Base-by-base conservation (phyloP, 1,284 basidiomycete species). In the Agaricales sp. region DNA sequence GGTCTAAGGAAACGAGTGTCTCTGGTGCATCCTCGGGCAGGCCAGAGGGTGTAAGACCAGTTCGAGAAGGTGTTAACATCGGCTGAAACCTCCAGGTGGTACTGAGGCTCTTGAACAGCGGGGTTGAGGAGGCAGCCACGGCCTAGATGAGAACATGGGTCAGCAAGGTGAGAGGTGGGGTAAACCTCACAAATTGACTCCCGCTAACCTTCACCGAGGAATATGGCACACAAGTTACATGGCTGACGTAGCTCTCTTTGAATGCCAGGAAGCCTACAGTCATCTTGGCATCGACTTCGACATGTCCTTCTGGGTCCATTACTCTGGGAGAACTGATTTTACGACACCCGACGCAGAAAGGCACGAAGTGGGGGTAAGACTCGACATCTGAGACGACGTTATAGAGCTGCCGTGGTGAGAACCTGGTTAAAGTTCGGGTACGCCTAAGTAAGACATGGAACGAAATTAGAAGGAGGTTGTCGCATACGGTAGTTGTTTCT, bases 231-330 rank as follows among this genome's bases (percentile, higher is more conserved):
- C 91, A 90, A 4, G 80, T 83, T 39, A 98, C 94, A 45, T 74
- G 73, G 61, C 91, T 94, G 43, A 87, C 74, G 65, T 97, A 99
- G 61, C 80, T 83, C 67, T 98, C 95, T 54, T 78, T 75, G 59
- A 97, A 85, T 3, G 82, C 75, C 54, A 93, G 78, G 63, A 97
- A 98, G 0, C 92, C 92, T 20, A 96, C 87, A 0, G 81, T 82
- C 51, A 98, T 70, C 61, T 97, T 91, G 6, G 88, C 93, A 38
- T 92, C 78, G 68, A 93, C 80, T 41, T 74, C 59, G 50, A 70
- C 74, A 18, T 60, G 63, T 53, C 69, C 61, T 48, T 69, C 65
- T 44, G 64, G 58, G 44, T 54, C 57, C 38, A 43, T 50, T 51
- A 53, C 48, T 53, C 50, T 43, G 50, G 44, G 47, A 46, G 51